Base-by-base conservation (phyloP, 73 alveolate genomes). In the Paramecium caudatum region DNA sequence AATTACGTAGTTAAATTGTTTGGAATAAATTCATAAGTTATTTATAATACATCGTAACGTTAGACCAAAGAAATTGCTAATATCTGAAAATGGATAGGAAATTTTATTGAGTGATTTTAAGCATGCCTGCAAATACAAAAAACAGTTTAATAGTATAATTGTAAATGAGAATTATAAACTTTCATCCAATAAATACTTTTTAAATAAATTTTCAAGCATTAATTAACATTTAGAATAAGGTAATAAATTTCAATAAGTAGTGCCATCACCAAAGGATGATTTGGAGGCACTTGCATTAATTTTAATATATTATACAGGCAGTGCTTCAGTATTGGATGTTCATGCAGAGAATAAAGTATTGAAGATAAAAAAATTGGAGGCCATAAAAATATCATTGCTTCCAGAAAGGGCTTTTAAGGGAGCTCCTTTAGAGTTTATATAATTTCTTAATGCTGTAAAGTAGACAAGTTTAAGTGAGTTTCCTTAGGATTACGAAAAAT, bases 231-330 rank as follows among this genome's bases (percentile, higher is more conserved):
- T 74, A 74, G 88, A 39, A n/a, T 39, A 74, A 74, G 68, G 88
- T 74, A 74, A 41, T 7, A 74, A 5, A n/a, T 74, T 17, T 3
- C 19, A 74, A 30, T 13, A 74, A 21, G 8, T 0, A 74, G 88
- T 43, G 8, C 55, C 88, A 41, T 41, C 88, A 2, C 88, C 88
- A 5, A 74, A 74, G 32, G 88, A 74, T 43, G 88, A 74, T 43
- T 25, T 74, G 0, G 88, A 74, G 10, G 36, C 88, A 41, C 27
- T 74, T 9, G 88, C 88, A 2, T 74, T 27, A 5, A 74, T 74
- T n/a, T 17, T 74, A 74, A 3, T 74, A 3, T 74, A 39, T 19
- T 74, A 74, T 45, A 30, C 68, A 19, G 39, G 39, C 36, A 17
- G 21, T 74, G 88, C 55, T 12, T 3, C 37, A 0, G n/a, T 43